These are phyloP conservation scores for Powellomyces hirtus DNA, from an alignment of 192 early-diverging fungal species.

Conservation along the genomic window DNA sequence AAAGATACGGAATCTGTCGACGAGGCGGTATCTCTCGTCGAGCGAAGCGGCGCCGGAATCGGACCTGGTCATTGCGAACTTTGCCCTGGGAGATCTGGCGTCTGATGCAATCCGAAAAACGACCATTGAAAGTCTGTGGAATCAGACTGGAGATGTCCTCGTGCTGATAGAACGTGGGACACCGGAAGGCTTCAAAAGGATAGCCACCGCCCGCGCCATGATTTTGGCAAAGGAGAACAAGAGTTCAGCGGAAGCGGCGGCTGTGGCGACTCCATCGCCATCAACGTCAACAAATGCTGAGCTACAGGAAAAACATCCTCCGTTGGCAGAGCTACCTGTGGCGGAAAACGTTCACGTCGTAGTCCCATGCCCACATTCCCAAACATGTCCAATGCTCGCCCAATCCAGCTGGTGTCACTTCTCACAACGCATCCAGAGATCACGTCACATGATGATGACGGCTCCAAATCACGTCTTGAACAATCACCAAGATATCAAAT, in stretches of 20 bases:
- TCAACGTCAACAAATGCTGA: background rate
- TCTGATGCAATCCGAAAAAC: slow-evolving; percentile 60
- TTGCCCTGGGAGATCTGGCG: slow-evolving; percentile 71
- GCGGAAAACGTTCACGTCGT: slow-evolving; percentile 60
- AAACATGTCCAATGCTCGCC: slow-evolving; percentile 64
- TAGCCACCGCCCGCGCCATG: slow-evolving; percentile 65
- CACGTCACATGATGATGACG: slow-evolving; percentile 50
- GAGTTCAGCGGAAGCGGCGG: background rate
- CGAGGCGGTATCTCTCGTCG: slow-evolving; percentile 66
- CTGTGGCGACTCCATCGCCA: background rate
- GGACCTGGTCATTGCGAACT: slow-evolving; percentile 75
- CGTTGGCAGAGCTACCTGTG: too few relatives aligned
- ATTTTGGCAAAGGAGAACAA: slow-evolving; percentile 54
- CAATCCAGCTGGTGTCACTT: slow-evolving; percentile 75
- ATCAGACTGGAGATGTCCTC: slow-evolving; percentile 72
- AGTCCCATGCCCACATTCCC: slow-evolving; percentile 79
- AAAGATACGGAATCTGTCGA: slow-evolving; percentile 25
- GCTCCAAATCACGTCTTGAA: background rate
- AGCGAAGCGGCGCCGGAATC: slow-evolving; percentile 26
- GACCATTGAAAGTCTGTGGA: slow-evolving; percentile 73
- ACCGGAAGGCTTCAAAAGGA: slow-evolving; percentile 62
- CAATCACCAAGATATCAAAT: slow-evolving; percentile 72
- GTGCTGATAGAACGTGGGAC: slow-evolving; percentile 82
- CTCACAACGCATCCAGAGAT: slow-evolving; percentile 72
- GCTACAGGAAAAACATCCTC: slow-evolving; percentile 25